Conservation (phyloP, 2,329 filamentous ascomycete genomes). For the Paecilomyces sp. region DNA sequence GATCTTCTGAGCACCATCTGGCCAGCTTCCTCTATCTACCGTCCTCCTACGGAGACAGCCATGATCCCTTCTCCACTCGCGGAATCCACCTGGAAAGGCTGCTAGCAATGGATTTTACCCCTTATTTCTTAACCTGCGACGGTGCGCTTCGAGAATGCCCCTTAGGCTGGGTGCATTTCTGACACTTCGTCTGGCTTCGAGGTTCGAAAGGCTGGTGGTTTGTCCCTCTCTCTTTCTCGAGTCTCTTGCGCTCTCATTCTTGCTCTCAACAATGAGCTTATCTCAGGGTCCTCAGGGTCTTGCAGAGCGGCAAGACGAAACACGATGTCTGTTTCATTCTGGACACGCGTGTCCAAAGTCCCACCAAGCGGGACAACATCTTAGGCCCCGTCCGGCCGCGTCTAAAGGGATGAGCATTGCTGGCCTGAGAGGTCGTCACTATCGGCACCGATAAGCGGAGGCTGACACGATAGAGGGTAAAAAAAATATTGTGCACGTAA, state of each 20-base stretch:
- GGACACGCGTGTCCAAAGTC: neutral
- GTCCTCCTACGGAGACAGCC: neutral
- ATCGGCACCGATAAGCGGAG: neutral
- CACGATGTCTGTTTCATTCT: neutral
- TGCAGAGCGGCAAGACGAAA: neutral
- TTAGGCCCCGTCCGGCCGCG: neutral
- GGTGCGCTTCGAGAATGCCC: neutral
- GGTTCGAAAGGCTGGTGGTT: neutral
- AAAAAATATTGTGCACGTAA: neutral
- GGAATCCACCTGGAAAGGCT: neutral
- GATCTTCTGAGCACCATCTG: neutral
- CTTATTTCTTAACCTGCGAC: neutral
- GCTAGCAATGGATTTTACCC: neutral
- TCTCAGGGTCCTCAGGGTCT: neutral
- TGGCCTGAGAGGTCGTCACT: neutral
- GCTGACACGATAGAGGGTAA: neutral
- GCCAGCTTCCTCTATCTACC: neutral
- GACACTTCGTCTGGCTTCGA: neutral
- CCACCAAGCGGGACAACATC: neutral
- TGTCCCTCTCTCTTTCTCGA: neutral
- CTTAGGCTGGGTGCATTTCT: neutral
- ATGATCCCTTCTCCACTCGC: neutral
- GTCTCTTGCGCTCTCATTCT: neutral
- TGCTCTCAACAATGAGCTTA: neutral
- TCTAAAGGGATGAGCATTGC: neutral